Evolutionary conservation across 371 early-diverging fungal species (phyloP).

Genomic region (Apophysomyces elegans): DNA sequence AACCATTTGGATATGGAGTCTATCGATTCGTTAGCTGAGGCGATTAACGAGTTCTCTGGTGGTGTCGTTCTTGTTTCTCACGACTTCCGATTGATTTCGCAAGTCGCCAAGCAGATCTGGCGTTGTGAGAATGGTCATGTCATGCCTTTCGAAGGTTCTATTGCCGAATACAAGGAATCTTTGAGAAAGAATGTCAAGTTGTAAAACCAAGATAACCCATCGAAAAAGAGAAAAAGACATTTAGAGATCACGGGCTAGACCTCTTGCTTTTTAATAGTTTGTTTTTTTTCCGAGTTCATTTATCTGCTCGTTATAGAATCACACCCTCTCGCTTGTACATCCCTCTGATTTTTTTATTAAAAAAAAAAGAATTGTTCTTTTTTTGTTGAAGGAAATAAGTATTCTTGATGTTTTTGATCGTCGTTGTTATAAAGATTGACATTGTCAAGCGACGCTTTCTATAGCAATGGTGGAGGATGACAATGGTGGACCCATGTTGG

Average conservation of each 20-base stretch:
- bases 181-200: constrained; percentile 80
- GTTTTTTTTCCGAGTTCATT: neutral
- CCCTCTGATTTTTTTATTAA: neutral
- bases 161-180: constrained; percentile 87
- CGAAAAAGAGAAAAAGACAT: neutral
- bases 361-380: neutral
- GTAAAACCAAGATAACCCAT: constrained; percentile 29
- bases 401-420: too few relatives aligned
- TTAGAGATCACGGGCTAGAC: constrained; percentile 2
- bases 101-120: constrained; percentile 97
- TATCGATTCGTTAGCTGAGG: constrained; percentile 67
- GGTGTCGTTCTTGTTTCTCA: constrained; percentile 76
- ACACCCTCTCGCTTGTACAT: constrained; percentile 9
- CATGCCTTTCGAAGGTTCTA: constrained; percentile 78
- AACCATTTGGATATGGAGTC: constrained; percentile 84
- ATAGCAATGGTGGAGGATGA: too few relatives aligned
- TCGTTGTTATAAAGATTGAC: too few relatives aligned
- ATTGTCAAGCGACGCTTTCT: too few relatives aligned
- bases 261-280: neutral
- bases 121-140: constrained; percentile 90
- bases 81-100: constrained; percentile 85
- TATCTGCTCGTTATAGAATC: constrained; percentile 12
- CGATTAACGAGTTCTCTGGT: constrained; percentile 62
- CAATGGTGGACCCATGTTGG: too few relatives aligned
- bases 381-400: neutral